These are phyloP conservation scores for Santalum album DNA, from an alignment of 164 flowering plant genomes.

Conservation along the genomic window DNA sequence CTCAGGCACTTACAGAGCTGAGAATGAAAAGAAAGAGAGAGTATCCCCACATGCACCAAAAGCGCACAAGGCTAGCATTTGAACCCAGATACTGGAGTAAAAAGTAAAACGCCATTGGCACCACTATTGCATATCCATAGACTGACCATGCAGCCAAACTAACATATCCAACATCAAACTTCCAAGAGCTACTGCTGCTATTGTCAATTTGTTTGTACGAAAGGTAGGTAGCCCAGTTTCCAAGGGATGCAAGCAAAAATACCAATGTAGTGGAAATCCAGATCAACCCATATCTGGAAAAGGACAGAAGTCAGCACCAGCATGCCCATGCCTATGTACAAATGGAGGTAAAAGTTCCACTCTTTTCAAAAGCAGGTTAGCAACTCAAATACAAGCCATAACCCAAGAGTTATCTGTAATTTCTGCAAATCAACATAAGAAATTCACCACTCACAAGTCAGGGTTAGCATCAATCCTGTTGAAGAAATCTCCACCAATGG, in stretches of 20 bases:
- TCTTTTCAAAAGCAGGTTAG: background rate
- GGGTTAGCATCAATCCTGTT: constrained; percentile 87
- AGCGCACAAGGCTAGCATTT: constrained; percentile 54
- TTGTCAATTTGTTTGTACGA: constrained; percentile 40
- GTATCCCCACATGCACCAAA: constrained; percentile 99
- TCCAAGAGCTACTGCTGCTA: constrained; percentile 43
- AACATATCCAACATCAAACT: constrained; percentile 74
- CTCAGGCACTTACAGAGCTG: constrained; percentile 55
- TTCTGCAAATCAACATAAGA: background rate
- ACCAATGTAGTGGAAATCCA: constrained; percentile 91
- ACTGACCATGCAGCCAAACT: constrained; percentile 57
- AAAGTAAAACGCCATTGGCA: constrained; percentile 85
- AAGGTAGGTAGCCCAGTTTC: constrained; percentile 87
- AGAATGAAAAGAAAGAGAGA: constrained; percentile 72
- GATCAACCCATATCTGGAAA: constrained; percentile 72
- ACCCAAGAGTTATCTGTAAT: too few relatives aligned
- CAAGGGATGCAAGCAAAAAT: constrained; percentile 80
- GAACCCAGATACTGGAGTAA: constrained; percentile 81
- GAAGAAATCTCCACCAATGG: constrained; percentile 68
- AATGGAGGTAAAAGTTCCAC: background rate
- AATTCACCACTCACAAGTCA: constrained; percentile 67
- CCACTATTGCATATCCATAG: constrained; percentile 69
- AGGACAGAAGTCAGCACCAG: constrained; percentile 10
- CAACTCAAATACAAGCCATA: too few relatives aligned
- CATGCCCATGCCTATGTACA: background rate